Evolutionary conservation across 2,329 filamentous ascomycete genomes (phyloP).

Genomic region (Aspergillus sojae): DNA sequence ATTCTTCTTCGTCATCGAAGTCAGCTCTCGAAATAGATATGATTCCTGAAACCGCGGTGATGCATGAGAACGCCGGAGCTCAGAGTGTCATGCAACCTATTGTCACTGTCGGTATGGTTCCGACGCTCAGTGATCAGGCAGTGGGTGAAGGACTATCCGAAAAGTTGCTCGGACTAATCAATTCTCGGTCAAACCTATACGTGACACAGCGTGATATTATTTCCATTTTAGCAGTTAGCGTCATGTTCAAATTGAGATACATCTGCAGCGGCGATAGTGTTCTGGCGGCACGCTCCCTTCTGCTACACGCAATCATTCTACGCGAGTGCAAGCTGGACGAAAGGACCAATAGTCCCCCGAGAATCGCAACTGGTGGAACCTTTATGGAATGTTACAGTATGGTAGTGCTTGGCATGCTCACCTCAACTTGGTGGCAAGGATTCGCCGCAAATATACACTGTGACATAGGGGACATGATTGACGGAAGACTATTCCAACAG

Average conservation of each 20-base stretch:
- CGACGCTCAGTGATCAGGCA: not conserved
- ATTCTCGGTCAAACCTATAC: not conserved
- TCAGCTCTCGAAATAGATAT: not conserved
- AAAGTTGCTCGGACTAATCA: not conserved
- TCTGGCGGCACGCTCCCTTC: not conserved
- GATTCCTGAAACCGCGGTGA: not conserved
- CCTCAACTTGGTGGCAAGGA: conserved; percentile 38
- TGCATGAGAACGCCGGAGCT: not conserved
- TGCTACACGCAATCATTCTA: not conserved
- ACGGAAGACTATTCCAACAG: conserved; percentile 53
- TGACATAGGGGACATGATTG: conserved; percentile 59
- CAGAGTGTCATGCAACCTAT: not conserved
- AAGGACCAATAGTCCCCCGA: not conserved
- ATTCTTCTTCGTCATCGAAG: not conserved
- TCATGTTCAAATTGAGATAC: not conserved
- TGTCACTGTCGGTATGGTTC: not conserved
- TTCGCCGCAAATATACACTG: conserved; percentile 32
- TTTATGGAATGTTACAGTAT: conserved; percentile 41
- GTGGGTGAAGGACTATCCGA: not conserved
- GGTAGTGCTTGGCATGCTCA: conserved; percentile 40
- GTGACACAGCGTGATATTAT: not conserved
- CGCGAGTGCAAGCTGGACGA: not conserved
- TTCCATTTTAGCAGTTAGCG: not conserved
- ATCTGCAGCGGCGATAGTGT: not conserved
- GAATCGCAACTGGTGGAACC: not conserved